Evolutionary conservation across 1,284 basidiomycete genomes (phyloP), one percentile per base, ranked within the genome.

Genomic region (Sphaerobolus stellatus): DNA sequence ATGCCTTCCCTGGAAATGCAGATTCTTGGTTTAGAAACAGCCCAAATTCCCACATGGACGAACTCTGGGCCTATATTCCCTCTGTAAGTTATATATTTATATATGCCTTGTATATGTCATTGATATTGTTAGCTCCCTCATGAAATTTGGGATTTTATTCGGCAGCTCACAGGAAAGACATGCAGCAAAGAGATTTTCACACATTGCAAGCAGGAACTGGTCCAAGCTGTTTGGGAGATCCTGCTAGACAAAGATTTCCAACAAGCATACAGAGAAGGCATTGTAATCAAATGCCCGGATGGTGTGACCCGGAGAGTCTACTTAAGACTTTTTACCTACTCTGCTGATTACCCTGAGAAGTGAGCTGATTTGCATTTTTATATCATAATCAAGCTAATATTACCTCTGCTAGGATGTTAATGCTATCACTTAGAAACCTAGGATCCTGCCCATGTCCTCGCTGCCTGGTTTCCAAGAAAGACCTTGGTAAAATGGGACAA

Each of bases 291-390:
- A 8, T 43, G 40, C 25, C 40, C 40, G 7, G 40, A 43, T 18
- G 40, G 40, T 9, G 25, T 43, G 18, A 8, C 7, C 7, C 40
- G n/a, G 25, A 7, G n/a, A 7, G 40, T 43, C 25, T 43, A 20
- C n/a, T 24, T 18, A 7, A 43, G 40, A 43, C 18, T 68, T 11
- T 54, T 67, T 25, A 62, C 62, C 2, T 67, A 66, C 46, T 66
- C 64, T 3, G 59, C 63, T 1, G 66, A 68, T 49, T 68, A 68
- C 44, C 66, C 64, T 27, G 65, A 68, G 52, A 68, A 66, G 66
- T 68, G 43, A 18, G 59, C 58, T 29, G n/a, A 49, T 22, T 40
- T 9, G 13, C 13, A 20, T 14, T 8, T 11, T 13, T n/a, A n/a
- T n/a, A n/a, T n/a, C n/a, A n/a, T n/a, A n/a, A n/a, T n/a, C n/a